These are phyloP conservation scores for Colletotrichum lini DNA, from an alignment of 2,329 filamentous ascomycete species.

Conservation along the genomic window DNA sequence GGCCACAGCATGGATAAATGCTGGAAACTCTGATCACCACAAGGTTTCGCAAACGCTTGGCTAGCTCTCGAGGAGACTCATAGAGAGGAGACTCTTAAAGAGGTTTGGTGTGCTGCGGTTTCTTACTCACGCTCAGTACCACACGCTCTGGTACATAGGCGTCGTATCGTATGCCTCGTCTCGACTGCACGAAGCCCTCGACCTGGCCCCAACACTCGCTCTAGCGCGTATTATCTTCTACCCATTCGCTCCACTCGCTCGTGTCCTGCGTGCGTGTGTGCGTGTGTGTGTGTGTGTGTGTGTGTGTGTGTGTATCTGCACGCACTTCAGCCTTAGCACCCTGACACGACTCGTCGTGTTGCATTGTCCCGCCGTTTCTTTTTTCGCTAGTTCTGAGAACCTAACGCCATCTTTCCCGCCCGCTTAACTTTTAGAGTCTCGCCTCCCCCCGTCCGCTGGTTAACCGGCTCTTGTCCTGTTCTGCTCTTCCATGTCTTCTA, in stretches of 20 bases:
- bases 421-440: constrained; percentile 33
- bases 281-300: too few species aligned
- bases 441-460: constrained; percentile 16
- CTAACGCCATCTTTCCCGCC: constrained; percentile 24
- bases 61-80: neutral
- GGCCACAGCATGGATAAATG: neutral
- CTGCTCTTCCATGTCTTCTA: neutral
- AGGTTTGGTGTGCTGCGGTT: constrained; percentile 7
- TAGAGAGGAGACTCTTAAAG: neutral
- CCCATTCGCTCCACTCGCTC: constrained; percentile 21
- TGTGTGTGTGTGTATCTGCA: constrained; percentile 2
- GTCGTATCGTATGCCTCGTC: constrained; percentile 6
- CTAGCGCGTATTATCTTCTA: constrained; percentile 29
- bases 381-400: constrained; percentile 21
- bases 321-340: constrained; percentile 40
- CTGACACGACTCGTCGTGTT: constrained; percentile 35
- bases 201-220: constrained; percentile 27
- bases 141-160: constrained; percentile 33
- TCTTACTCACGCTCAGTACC: constrained; percentile 14
- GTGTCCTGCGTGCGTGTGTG: neutral
- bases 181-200: constrained; percentile 34
- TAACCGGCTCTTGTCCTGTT: neutral
- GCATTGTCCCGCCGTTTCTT: constrained; percentile 39
- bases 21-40: constrained; percentile 11
- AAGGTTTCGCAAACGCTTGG: constrained; percentile 16